A percentile compares a stretch with the other conserved stretches of the same genome.
These are phyloP conservation scores for Allomyces javanicus DNA, from an alignment of 192 early-diverging fungal species.

Conservation along the genomic window DNA sequence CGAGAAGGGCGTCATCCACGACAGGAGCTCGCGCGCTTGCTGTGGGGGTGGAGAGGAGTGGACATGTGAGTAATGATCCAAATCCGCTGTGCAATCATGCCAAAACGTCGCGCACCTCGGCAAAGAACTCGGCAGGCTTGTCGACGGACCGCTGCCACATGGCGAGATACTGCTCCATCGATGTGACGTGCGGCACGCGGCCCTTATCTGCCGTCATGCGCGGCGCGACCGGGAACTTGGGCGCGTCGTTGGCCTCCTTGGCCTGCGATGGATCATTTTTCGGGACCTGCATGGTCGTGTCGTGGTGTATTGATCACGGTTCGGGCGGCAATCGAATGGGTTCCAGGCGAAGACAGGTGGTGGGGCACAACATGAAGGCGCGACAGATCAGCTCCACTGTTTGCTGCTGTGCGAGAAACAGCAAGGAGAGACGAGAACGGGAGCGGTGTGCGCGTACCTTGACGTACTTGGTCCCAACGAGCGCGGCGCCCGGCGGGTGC, in stretches of 20 bases:
- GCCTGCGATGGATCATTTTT: not conserved
- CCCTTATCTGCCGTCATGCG: not conserved
- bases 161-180: slow-evolving; percentile 57
- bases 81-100: not conserved
- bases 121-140: slow-evolving; percentile 65
- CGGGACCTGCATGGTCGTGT: not conserved
- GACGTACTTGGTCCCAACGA: not conserved
- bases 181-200: slow-evolving; percentile 49
- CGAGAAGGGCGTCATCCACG: slow-evolving; percentile 65
- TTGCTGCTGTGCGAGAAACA: too few relatives aligned
- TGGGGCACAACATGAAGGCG: too few relatives aligned
- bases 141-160: slow-evolving; percentile 61
- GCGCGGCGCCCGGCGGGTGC: too few relatives aligned
- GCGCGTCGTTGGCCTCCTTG: not conserved
- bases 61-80: not conserved
- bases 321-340: too few relatives aligned
- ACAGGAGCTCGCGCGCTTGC: slow-evolving; percentile 55
- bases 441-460: not conserved
- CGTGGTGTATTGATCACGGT: too few relatives aligned
- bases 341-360: too few relatives aligned
- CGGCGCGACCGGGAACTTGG: not conserved
- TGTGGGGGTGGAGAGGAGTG: slow-evolving; percentile 4
- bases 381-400: too few relatives aligned
- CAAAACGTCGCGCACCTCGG: slow-evolving; percentile 31
- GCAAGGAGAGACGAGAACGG: too few relatives aligned